Base-by-base conservation (phyloP, 2,329 filamentous ascomycete species). In the Calonectria hongkongensis region DNA sequence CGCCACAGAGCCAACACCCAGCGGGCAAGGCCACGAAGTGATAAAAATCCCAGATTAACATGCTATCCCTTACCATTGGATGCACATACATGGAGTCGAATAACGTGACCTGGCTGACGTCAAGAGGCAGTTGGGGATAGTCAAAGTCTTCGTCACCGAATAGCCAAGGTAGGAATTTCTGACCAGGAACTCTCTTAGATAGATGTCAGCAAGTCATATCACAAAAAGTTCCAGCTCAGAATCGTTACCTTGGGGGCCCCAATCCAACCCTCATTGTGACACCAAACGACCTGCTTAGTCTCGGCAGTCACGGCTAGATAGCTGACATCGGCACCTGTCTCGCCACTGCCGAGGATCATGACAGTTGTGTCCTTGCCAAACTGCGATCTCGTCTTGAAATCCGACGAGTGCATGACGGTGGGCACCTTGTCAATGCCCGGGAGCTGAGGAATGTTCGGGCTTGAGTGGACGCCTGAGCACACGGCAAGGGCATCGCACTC, bases 71-170 rank as follows among this genome's bases (percentile, higher is more conserved):
- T 33, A 73, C 64, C 62, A 82, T 71, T 3, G 84, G 84, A 50
- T 85, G 85, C 8, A 85, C 83, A 68, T 86, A 87, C 66, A 83
- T 82, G 15, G 84, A 83, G 69, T 87, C 85, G 73, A 87, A 86
- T n/a, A 86, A 79, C 45, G 84, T 85, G 9, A 84, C 80, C 16
- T 82, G 80, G 30, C 81, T 81, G 21, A 82, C 81, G 73, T 86
- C 85, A 54, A 84, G 47, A 25, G 72, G 72, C 18, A 72, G 51
- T 12, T 72, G 70, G 21, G 66, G 70, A 27, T 68, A 64, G n/a
- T 66, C 51, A 30, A 73, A 74, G 13, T 65, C 58, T 54, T 73
- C 33, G 45, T 60, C 70, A 12, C 73, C 73, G 36, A 75, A 75
- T 9, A 75, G 13, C 73, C 73, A 75, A 1, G 73, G 73, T 6